Conservation (phyloP, 176 grass and related monocot genomes). For the Chrysopogon serrulatus region DNA sequence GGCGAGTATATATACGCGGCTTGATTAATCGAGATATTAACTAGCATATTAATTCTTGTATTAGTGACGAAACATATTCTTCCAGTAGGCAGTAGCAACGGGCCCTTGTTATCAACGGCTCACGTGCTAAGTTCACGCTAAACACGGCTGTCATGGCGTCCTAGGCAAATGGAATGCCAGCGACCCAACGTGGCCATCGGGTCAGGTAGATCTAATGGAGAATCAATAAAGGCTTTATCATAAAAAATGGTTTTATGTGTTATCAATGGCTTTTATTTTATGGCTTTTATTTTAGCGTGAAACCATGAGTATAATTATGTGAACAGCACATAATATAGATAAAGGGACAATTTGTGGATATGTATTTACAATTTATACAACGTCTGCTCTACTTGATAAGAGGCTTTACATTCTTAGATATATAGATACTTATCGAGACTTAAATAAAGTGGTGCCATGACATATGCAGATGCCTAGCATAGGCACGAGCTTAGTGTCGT, state of each 20-base stretch:
- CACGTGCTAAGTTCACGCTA: constrained; percentile 5
- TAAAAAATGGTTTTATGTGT: neutral
- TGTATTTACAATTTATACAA: neutral
- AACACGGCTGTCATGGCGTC: neutral
- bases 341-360: neutral
- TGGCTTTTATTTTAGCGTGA: neutral
- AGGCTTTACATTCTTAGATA: neutral
- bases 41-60: neutral
- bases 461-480: too few species aligned
- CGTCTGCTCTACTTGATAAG: accelerated
- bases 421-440: too few species aligned
- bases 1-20: neutral
- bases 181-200: neutral
- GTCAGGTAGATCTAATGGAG: neutral
- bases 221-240: neutral
- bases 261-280: neutral
- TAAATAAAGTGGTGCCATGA: too few species aligned
- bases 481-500: too few species aligned
- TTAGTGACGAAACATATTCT: neutral
- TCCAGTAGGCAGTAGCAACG: constrained; percentile 5
- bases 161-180: neutral
- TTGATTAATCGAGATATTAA: neutral
- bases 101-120: neutral
- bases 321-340: neutral
- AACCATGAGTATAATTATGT: neutral